Evolutionary conservation across 2,329 filamentous ascomycete species (phyloP).

Genomic region (Grosmannia clavigera): DNA sequence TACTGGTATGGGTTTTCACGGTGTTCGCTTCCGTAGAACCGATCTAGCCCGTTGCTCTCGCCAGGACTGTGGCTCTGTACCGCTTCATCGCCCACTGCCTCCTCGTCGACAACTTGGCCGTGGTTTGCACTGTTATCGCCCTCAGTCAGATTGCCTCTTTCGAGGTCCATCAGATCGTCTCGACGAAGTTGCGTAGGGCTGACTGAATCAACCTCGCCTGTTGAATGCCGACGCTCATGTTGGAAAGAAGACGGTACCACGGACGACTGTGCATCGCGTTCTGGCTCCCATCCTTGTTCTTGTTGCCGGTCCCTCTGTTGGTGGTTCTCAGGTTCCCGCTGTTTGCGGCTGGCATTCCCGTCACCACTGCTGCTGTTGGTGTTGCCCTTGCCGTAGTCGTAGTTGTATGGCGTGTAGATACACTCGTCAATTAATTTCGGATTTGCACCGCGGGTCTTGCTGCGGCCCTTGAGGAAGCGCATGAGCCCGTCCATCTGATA

Average conservation of each 20-base stretch:
- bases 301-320: slow-evolving; percentile 18
- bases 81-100: slow-evolving; percentile 25
- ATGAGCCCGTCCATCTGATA: slow-evolving; percentile 85
- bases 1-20: background rate
- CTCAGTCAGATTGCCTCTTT: slow-evolving; percentile 17
- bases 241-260: slow-evolving; percentile 20
- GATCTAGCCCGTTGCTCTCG: too few relatives aligned
- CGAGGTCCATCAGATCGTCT: slow-evolving; percentile 48
- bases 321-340: slow-evolving; percentile 17
- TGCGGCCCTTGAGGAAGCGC: slow-evolving; percentile 78
- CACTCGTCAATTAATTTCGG: slow-evolving; percentile 96
- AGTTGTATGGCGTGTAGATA: slow-evolving; percentile 89
- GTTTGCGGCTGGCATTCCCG: background rate
- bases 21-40: background rate
- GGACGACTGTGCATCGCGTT: slow-evolving; percentile 17
- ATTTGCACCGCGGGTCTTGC: slow-evolving; percentile 63
- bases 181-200: slow-evolving; percentile 35
- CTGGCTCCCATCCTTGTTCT: slow-evolving; percentile 18
- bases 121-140: slow-evolving; percentile 9
- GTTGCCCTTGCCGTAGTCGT: slow-evolving; percentile 27
- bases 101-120: slow-evolving; percentile 16
- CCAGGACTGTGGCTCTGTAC: background rate
- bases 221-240: slow-evolving; percentile 60
- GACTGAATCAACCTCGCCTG: slow-evolving; percentile 58
- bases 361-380: background rate